These are phyloP conservation scores for Chaetomidium leptoderma DNA, from an alignment of 495 filamentous ascomycete species.

Conservation along the genomic window DNA sequence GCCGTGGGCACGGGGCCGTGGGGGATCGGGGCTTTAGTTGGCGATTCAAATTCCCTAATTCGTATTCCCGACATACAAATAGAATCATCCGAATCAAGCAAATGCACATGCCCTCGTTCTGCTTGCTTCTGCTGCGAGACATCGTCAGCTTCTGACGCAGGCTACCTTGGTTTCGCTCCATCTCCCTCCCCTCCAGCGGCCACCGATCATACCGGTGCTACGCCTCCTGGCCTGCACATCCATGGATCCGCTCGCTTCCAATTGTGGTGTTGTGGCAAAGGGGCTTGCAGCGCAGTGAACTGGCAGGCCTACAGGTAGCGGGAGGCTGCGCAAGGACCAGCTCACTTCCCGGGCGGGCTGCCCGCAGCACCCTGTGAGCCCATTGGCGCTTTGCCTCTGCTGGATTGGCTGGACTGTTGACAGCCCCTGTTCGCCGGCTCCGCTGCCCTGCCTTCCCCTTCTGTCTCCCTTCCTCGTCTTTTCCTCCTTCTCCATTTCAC, in stretches of 20 bases:
- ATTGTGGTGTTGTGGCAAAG: constrained; percentile 13
- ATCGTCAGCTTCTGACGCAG: too few relatives aligned
- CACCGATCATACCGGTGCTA: background rate
- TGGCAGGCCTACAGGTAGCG: background rate
- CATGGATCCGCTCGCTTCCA: background rate
- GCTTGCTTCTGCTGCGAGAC: too few relatives aligned
- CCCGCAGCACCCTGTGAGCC: constrained; percentile 7
- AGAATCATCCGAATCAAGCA: too few relatives aligned
- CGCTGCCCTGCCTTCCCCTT: constrained; percentile 24
- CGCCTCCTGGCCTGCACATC: constrained; percentile 3
- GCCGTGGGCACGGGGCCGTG: background rate
- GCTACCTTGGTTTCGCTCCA: background rate
- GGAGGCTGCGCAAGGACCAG: constrained; percentile 12
- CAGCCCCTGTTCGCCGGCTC: constrained; percentile 16
- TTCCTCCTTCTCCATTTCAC: constrained; percentile 30
- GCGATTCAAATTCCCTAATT: background rate
- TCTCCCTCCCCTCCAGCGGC: background rate
- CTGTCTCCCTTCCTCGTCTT: constrained; percentile 24
- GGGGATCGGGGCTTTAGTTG: background rate
- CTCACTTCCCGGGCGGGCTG: constrained; percentile 13
- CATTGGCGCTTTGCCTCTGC: constrained; percentile 7
- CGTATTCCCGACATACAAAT: background rate
- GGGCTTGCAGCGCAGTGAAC: constrained; percentile 8
- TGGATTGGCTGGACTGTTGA: constrained; percentile 13
- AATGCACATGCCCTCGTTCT: too few relatives aligned